Evolutionary conservation across 2,329 filamentous ascomycete genomes (phyloP).

Genomic region (Aspergillus versicolor): DNA sequence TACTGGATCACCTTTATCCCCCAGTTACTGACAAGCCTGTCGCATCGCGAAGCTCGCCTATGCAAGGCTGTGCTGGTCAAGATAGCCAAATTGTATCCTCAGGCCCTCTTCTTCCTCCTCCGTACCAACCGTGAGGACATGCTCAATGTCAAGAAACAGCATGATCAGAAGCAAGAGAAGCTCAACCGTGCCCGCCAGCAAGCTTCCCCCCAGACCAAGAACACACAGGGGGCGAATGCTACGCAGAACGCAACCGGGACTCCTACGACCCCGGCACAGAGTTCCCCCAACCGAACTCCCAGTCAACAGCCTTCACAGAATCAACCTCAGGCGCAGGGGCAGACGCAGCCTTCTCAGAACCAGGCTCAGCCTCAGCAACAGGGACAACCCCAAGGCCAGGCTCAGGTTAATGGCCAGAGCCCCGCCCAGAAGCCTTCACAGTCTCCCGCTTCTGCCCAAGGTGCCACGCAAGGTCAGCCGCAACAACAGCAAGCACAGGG

Average conservation of each 20-base stretch:
- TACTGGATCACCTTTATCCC: constrained; percentile 99
- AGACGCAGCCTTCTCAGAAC: background rate
- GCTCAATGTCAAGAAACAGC: constrained; percentile 83
- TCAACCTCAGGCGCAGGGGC: constrained; percentile 8
- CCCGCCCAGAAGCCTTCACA: constrained; percentile 14
- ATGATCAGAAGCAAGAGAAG: constrained; percentile 64
- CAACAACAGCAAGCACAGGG: background rate
- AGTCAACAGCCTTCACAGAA: constrained; percentile 27
- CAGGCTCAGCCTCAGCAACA: constrained; percentile 19
- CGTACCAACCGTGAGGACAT: constrained; percentile 93
- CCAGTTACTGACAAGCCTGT: constrained; percentile 86
- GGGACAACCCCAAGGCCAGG: constrained; percentile 11
- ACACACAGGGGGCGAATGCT: constrained; percentile 44
- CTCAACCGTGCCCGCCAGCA: constrained; percentile 63
- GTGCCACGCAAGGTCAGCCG: constrained; percentile 15
- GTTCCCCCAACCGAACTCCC: constrained; percentile 24
- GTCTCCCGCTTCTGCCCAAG: constrained; percentile 9
- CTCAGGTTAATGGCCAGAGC: constrained; percentile 13
- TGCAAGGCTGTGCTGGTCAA: constrained; percentile 84
- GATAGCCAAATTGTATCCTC: constrained; percentile 93
- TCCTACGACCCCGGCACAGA: constrained; percentile 25
- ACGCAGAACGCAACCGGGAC: constrained; percentile 50
- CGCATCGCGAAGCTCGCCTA: constrained; percentile 84
- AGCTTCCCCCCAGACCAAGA: constrained; percentile 37
- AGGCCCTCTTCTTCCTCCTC: constrained; percentile 93